A percentile compares a stretch with the other conserved stretches of the same genome.
phyloP scores from a whole-genome alignment of 2,329 filamentous ascomycete genomes.

The Cordyceps cicadae region DNA sequence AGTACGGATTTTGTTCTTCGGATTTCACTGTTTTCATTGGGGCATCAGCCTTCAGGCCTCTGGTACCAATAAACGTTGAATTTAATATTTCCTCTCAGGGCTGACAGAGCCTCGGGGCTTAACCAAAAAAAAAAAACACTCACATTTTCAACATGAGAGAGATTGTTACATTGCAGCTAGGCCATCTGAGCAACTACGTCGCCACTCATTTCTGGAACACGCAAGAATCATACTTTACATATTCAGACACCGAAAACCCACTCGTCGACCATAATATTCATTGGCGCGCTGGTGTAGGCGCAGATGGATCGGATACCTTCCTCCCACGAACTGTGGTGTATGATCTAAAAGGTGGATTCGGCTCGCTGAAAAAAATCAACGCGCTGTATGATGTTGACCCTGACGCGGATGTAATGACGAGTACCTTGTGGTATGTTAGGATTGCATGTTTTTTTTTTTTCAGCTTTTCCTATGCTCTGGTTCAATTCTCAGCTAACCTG shows the following conservation, averaged over 20 bases:
- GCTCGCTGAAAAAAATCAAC: conserved; percentile 78
- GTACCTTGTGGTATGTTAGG: conserved; percentile 26
- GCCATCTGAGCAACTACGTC: conserved; percentile 85
- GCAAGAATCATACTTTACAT: conserved; percentile 92
- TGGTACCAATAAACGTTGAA: no score
- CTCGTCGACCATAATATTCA: conserved; percentile 56
- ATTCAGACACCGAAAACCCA: conserved; percentile 41
- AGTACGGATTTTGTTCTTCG: no score
- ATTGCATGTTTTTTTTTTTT: background rate
- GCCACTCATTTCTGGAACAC: conserved; percentile 97
- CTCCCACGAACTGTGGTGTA: conserved; percentile 89
- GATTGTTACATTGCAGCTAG: conserved; percentile 87
- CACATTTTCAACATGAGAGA: conserved; percentile 63
- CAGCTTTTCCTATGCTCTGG: background rate
- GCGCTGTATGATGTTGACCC: conserved; percentile 63
- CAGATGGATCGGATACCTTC: conserved; percentile 82
- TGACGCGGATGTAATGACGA: conserved; percentile 22
- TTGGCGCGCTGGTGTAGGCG: conserved; percentile 74
- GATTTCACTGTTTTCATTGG: no score
- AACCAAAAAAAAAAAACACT: background rate
- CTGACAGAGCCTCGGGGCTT: background rate
- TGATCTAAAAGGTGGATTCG: conserved; percentile 89
- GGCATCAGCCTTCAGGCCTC: no score
- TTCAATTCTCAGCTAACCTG: background rate
- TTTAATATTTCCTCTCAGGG: background rate